Conservation (phyloP, 176 grass and related monocot species). For the Cenchrus fungigraminus region DNA sequence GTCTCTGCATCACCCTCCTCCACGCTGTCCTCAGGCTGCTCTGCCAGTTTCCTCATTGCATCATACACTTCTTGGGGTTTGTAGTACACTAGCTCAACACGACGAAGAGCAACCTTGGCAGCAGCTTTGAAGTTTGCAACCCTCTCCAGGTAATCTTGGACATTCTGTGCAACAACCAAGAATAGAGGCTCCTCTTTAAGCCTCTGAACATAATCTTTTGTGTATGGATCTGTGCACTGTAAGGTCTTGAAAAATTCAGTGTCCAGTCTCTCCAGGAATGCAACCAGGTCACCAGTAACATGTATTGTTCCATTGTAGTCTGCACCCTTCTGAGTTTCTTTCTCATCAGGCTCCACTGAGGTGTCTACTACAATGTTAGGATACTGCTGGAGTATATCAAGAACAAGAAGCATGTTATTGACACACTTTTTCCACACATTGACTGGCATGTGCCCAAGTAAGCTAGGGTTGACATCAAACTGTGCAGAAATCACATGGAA, state of each 20-base stretch:
- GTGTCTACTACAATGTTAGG: constrained; percentile 92
- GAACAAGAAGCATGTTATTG: constrained; percentile 81
- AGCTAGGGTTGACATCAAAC: constrained; percentile 97
- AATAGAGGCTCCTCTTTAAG: constrained; percentile 91
- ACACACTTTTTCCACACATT: constrained; percentile 95
- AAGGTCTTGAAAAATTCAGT: constrained; percentile 93
- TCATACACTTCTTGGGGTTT: constrained; percentile 98
- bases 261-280: constrained; percentile 88
- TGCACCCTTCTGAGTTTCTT: constrained; percentile 78
- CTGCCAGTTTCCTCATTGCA: constrained; percentile 84
- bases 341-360: constrained; percentile 69
- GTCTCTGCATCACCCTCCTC: constrained; percentile 60
- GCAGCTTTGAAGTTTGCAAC: constrained; percentile 77
- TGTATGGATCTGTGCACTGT: constrained; percentile 84
- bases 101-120: constrained; percentile 77
- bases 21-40: constrained; percentile 47
- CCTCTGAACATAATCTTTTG: constrained; percentile 92
- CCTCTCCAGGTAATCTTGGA: constrained; percentile 84
- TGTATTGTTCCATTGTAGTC: constrained; percentile 73
- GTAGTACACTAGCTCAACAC: constrained; percentile 91
- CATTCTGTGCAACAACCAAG: constrained; percentile 90
- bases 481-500: constrained; percentile 93
- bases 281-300: constrained; percentile 85
- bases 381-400: constrained; percentile 92
- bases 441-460: constrained; percentile 94